Evolutionary conservation across 1,139 yeast species (phyloP).

Genomic region (Saccharomycopsis hybrid): DNA sequence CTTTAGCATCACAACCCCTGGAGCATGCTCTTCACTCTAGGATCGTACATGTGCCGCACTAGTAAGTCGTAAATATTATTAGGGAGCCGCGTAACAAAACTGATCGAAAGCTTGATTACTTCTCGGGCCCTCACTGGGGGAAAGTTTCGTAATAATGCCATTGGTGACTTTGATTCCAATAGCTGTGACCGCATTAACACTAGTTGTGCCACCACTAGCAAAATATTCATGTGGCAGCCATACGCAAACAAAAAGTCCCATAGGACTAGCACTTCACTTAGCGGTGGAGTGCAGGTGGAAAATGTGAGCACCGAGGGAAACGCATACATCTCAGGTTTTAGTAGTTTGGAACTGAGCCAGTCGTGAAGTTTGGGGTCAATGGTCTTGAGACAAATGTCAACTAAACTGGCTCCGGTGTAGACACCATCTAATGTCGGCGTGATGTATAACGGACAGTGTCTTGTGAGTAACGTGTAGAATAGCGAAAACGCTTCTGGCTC

Average conservation of each 20-base stretch:
- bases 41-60: constrained; percentile 66
- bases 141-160: constrained; percentile 65
- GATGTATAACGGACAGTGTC: constrained; percentile 71
- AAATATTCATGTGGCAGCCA: constrained; percentile 82
- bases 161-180: constrained; percentile 53
- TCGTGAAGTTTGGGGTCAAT: constrained; percentile 69
- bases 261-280: constrained; percentile 62
- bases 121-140: constrained; percentile 71
- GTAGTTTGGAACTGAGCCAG: constrained; percentile 51
- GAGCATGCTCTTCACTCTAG: constrained; percentile 4
- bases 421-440: constrained; percentile 78
- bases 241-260: constrained; percentile 94
- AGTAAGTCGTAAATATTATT: constrained; percentile 59
- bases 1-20: not conserved
- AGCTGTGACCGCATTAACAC: constrained; percentile 60
- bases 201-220: constrained; percentile 80
- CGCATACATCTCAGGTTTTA: constrained; percentile 81
- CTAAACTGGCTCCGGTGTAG: constrained; percentile 64
- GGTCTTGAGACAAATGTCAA: constrained; percentile 63
- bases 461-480: constrained; percentile 50
- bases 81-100: constrained; percentile 76
- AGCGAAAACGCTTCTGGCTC: constrained; percentile 85
- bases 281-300: constrained; percentile 87
- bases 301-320: constrained; percentile 83
- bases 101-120: constrained; percentile 70